Base-by-base conservation (phyloP, 2,329 filamentous ascomycete species). In the Claviceps maximensis region DNA sequence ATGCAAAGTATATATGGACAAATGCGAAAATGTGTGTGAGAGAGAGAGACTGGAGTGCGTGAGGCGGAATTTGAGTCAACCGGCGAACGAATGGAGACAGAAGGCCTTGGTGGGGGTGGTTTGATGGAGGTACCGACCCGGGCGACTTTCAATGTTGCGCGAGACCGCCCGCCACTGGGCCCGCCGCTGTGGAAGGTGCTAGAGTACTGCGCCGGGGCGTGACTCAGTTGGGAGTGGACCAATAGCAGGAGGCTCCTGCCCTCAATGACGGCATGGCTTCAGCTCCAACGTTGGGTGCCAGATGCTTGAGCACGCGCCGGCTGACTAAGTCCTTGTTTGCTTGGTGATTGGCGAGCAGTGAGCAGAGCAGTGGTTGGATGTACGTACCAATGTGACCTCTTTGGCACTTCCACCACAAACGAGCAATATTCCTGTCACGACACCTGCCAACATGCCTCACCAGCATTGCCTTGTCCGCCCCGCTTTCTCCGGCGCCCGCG, bases 21-120 rank as follows among this genome's bases (percentile, higher is more conserved):
- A 58, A 53, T n/a, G 56, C 58, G 7, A 44, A 25, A 7, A 15
- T n/a, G n/a, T n/a, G n/a, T n/a, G n/a, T 44, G 41, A 15, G 41
- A 6, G 33, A 38, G 33, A 38, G 60, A 63, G 31, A 29, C 9
- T 4, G 27, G 5, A 3, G 62, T 60, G 63, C 64, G 66, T 61
- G 57, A 56, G 53, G 52, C 38, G 50, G 52, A 57, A 60, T 60
- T 68, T 69, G 66, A 69, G 60, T 70, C 67, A 69, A 67, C 62
- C 66, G 67, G 67, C 66, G 60, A 59, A 31, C 25, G 27, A 58
- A 58, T 51, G 53, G 56, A 59, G 56, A 58, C 58, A 58, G 56
- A 56, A 56, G 41, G 56, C 53, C 56, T 56, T 58, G 55, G 58
- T 58, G 60, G 56, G 7, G 56, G 55, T 52, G 49, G 52, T 4